These are phyloP conservation scores for Talaromyces sp. DNA, from an alignment of 2,329 filamentous ascomycete genomes.

Conservation along the genomic window DNA sequence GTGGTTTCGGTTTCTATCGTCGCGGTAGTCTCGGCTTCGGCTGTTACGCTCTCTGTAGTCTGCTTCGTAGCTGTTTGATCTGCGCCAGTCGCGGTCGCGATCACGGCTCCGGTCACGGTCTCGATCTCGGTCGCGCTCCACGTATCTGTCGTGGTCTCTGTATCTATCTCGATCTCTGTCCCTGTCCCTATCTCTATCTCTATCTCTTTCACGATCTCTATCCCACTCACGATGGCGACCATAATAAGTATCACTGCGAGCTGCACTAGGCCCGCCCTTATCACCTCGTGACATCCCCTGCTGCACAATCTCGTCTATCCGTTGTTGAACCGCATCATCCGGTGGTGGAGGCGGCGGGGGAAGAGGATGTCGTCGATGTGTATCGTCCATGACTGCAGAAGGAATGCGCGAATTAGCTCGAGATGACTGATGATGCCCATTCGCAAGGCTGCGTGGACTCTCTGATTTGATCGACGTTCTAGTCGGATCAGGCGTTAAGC, in stretches of 20 bases:
- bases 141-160: constrained; percentile 14
- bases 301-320: constrained; percentile 37
- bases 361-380: constrained; percentile 20
- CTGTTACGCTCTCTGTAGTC: constrained; percentile 11
- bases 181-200: constrained; percentile 21
- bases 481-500: constrained; percentile 26
- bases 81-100: constrained; percentile 10
- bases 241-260: constrained; percentile 19
- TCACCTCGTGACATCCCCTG: constrained; percentile 22
- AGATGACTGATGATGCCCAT: constrained; percentile 11
- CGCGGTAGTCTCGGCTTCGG: constrained; percentile 9
- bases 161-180: constrained; percentile 13
- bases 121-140: constrained; percentile 10
- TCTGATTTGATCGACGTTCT: background rate
- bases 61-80: constrained; percentile 10
- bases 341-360: constrained; percentile 21
- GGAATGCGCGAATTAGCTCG: constrained; percentile 18
- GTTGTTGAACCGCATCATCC: constrained; percentile 33
- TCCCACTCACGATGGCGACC: constrained; percentile 20
- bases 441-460: constrained; percentile 1
- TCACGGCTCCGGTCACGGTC: background rate
- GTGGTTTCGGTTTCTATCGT: constrained; percentile 18
- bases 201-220: constrained; percentile 21
- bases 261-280: background rate
- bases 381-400: constrained; percentile 12